Evolutionary conservation across 1,139 yeast genomes (phyloP), one percentile per base, ranked within the genome.

Genomic region (Yamadazyma dendronema): DNA sequence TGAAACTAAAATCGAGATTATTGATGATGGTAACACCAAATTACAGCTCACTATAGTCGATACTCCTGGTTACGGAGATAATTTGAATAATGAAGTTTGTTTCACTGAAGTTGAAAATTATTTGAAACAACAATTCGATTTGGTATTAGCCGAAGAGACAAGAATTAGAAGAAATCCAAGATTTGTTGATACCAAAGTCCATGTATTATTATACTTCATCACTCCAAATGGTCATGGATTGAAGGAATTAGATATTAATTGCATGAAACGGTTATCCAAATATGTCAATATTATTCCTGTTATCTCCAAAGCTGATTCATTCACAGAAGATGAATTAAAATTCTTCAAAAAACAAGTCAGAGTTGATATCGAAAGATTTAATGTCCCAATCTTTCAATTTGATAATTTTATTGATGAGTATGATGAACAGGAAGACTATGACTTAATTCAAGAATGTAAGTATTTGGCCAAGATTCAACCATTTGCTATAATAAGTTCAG

Each of bases 261-360:
- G 90, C 46, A 85, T 92, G 80, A 81, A 74, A 58, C 72, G 81
- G 38, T 71, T 92, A 46, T 83, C 95, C 13, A 77, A 81, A 30
- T 77, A 87, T 52, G 96, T 86, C 35, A 92, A 92, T 56, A 77
- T 92, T 36, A 78, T 92, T 39, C 98, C 98, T 3, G 85, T 90
- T 31, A 78, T 92, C 44, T 77, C 89, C 39, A 87, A 87, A 55
- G 83, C 96, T 3, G 98, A 92, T 58, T 80, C 96, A 1, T 72
- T 92, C 55, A 90, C 97, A 0, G 73, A 76, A 29, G 71, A 72
- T 14, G 98, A 92, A 61, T 69, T 90, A 50, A 71, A 72, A 42
- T 54, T 54, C 28, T 81, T 80, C 57, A 79, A 79, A 52, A 61
- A 63, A 44, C 78, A 73, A 43, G 64, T 81, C 40, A 59, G 67